phyloP scores from a whole-genome alignment of 2,329 filamentous ascomycete species.

The Botryosphaeria dothidea region DNA sequence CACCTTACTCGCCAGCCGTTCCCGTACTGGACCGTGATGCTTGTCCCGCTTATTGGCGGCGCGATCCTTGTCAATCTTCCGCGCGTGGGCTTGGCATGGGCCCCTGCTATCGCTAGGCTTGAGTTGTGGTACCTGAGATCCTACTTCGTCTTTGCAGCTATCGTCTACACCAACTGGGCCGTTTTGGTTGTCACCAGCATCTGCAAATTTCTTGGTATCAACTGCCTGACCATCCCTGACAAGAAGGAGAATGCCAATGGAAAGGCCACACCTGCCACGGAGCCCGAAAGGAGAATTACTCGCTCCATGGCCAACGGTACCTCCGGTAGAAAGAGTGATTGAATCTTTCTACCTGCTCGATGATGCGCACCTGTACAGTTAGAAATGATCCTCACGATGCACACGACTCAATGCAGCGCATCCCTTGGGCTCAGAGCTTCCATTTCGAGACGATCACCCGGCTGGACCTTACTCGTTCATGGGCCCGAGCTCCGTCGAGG shows the following conservation, averaged over 20 bases:
- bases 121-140: slow-evolving; percentile 81
- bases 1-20: slow-evolving; percentile 93
- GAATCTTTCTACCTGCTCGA: background rate
- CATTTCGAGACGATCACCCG: background rate
- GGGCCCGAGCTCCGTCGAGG: background rate
- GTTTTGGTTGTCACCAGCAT: slow-evolving; percentile 88
- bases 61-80: slow-evolving; percentile 83
- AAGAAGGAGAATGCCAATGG: slow-evolving; percentile 31
- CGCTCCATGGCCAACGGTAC: slow-evolving; percentile 15
- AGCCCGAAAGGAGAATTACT: slow-evolving; percentile 11
- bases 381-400: background rate
- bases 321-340: slow-evolving; percentile 13
- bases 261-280: background rate
- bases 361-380: background rate
- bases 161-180: slow-evolving; percentile 94
- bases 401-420: background rate
- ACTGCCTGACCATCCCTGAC: slow-evolving; percentile 78
- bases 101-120: slow-evolving; percentile 46
- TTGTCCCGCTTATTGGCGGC: slow-evolving; percentile 82
- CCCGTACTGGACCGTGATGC: slow-evolving; percentile 93
- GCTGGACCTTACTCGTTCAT: background rate
- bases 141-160: slow-evolving; percentile 78
- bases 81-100: slow-evolving; percentile 57
- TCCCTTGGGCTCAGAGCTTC: background rate
- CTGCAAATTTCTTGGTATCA: slow-evolving; percentile 89